Percentiles rank a stretch among this genome's conserved stretches.
Evolutionary conservation across 164 flowering plant species (phyloP).

Genomic region (Houttuynia cordata): DNA sequence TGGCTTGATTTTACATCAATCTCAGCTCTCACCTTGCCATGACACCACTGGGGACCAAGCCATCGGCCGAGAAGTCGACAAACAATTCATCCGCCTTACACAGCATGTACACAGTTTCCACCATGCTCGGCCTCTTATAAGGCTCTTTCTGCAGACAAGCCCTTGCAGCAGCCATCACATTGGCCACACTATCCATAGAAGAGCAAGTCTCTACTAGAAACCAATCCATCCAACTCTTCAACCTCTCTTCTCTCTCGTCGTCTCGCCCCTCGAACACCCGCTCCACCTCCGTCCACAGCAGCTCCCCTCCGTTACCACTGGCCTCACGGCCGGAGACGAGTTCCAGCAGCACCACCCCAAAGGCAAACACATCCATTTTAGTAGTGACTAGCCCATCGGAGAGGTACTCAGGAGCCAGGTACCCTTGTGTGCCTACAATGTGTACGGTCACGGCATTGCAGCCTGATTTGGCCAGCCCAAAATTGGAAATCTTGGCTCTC

Average conservation of each 20-base stretch:
- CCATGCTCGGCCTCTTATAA: conserved; percentile 55
- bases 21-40: conserved; percentile 7
- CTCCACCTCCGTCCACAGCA: conserved; percentile 37
- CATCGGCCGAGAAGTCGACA: conserved; percentile 55
- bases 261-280: conserved; percentile 32
- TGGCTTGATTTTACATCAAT: neutral
- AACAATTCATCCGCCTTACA: conserved; percentile 53
- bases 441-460: conserved; percentile 84
- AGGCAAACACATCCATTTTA: conserved; percentile 80
- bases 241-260: conserved; percentile 25
- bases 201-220: conserved; percentile 24
- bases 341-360: conserved; percentile 86
- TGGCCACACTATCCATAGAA: too few relatives aligned
- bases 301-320: conserved; percentile 43
- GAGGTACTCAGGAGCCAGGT: conserved; percentile 86
- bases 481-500: conserved; percentile 90
- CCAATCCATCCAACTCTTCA: conserved; percentile 55
- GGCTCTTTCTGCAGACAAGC: conserved; percentile 65
- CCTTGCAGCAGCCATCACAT: conserved; percentile 44
- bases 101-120: conserved; percentile 71
- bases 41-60: conserved; percentile 9
- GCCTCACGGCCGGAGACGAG: conserved; percentile 66
- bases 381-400: conserved; percentile 72
- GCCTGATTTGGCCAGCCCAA: conserved; percentile 85
- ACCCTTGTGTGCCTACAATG: conserved; percentile 95